A percentile compares a stretch with the other conserved stretches of the same genome.
phyloP scores from a whole-genome alignment of 495 filamentous ascomycete species.

The Bombardia bombarda region DNA sequence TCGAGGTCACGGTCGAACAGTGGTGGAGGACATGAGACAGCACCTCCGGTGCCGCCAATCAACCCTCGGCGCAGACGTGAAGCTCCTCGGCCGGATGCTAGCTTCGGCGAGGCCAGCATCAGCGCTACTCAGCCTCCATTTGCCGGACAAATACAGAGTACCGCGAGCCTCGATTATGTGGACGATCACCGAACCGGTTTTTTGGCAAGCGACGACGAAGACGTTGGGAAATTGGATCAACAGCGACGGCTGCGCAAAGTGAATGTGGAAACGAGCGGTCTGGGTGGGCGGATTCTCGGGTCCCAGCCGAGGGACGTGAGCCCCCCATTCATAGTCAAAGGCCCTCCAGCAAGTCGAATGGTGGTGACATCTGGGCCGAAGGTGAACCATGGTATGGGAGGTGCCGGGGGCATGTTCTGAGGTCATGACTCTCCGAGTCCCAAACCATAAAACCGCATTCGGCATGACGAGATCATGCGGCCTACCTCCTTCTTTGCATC shows the following conservation, averaged over 20 bases:
- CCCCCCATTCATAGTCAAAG: conserved; percentile 20
- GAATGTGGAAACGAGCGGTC: conserved; percentile 25
- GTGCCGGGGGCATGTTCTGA: conserved; percentile 41
- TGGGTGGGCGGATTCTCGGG: conserved; percentile 37
- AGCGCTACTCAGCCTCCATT: conserved; percentile 13
- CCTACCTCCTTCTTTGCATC: conserved; percentile 14
- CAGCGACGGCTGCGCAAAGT: conserved; percentile 47
- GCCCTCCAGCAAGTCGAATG: conserved; percentile 25
- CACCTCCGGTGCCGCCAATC: conserved; percentile 60
- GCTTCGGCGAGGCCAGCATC: conserved; percentile 40
- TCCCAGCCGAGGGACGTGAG: conserved; percentile 34
- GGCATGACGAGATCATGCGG: background rate
- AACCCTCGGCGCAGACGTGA: conserved; percentile 59
- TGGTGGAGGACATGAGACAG: conserved; percentile 14
- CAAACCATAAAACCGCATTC: too few species aligned
- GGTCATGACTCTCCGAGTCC: background rate
- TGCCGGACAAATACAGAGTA: conserved; percentile 12
- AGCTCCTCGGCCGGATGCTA: conserved; percentile 43
- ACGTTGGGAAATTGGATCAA: conserved; percentile 21
- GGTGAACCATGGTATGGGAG: conserved; percentile 21
- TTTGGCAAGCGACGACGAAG: conserved; percentile 43
- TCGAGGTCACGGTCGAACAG: conserved; percentile 34
- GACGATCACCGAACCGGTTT: conserved; percentile 42
- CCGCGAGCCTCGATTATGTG: conserved; percentile 9
- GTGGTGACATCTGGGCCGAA: conserved; percentile 19